Conservation (phyloP, 2,329 filamentous ascomycete species). For the Fusarium beomiforme region DNA sequence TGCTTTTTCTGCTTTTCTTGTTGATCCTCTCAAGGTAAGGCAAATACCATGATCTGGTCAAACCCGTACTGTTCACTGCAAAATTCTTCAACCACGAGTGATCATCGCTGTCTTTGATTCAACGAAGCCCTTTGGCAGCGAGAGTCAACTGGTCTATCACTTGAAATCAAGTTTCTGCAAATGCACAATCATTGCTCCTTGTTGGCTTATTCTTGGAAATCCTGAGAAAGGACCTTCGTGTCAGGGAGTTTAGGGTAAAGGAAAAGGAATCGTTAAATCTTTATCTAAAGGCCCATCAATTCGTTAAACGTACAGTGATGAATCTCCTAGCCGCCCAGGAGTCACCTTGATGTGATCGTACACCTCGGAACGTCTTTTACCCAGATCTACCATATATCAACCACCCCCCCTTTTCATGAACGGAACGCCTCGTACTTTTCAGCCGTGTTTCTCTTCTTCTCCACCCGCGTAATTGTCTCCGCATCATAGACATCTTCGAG, state of each 20-base stretch:
- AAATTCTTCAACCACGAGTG: background rate
- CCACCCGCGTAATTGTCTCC: conserved; percentile 73
- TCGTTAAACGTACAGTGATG: background rate
- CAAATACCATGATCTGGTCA: background rate
- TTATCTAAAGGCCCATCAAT: background rate
- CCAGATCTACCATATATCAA: background rate
- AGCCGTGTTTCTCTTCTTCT: conserved; percentile 74
- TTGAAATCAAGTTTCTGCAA: background rate
- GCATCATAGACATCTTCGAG: conserved; percentile 79
- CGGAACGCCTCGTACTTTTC: conserved; percentile 66
- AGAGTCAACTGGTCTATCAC: background rate
- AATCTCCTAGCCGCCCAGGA: background rate
- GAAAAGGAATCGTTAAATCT: background rate
- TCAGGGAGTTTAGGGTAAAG: background rate
- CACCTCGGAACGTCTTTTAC: background rate
- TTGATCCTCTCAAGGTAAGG: background rate
- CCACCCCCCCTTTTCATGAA: background rate
- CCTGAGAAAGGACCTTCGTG: background rate
- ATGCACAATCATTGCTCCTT: background rate
- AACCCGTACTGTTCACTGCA: background rate
- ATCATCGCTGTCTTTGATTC: background rate
- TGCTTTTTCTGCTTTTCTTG: background rate
- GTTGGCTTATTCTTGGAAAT: background rate
- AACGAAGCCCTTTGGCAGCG: background rate
- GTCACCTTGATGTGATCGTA: background rate